Conservation (phyloP, 768 basidiomycete species). For the Naematelia aurantialba region DNA sequence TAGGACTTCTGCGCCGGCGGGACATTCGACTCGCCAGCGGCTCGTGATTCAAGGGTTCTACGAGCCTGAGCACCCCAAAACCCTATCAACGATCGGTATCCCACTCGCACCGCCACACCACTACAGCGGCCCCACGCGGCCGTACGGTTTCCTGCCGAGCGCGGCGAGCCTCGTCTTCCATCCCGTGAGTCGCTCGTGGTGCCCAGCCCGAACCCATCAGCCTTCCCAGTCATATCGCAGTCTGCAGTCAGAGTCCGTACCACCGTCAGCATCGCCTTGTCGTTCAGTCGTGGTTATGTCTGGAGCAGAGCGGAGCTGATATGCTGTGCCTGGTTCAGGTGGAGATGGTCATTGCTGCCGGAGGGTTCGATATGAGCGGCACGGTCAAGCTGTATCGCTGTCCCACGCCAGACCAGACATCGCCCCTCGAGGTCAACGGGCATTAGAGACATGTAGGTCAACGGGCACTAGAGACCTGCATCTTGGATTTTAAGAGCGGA, state of each 20-base stretch:
- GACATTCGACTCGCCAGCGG: slow-evolving; percentile 35
- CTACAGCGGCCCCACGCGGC: slow-evolving; percentile 10
- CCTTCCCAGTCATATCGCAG: no score
- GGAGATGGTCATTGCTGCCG: slow-evolving; percentile 48
- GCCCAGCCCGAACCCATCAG: no score
- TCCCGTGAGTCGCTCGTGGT: slow-evolving; percentile 47
- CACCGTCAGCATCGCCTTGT: no score
- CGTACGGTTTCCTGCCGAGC: slow-evolving; percentile 37
- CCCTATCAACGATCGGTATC: slow-evolving; percentile 35
- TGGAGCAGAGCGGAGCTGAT: no score
- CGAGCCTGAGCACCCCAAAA: slow-evolving; percentile 23
- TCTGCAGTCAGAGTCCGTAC: no score
- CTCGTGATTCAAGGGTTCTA: slow-evolving; percentile 43
- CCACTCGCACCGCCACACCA: slow-evolving; percentile 22
- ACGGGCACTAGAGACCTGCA: no score
- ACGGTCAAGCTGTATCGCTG: slow-evolving; percentile 43
- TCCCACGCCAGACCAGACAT: slow-evolving; percentile 18
- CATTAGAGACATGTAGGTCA: background rate
- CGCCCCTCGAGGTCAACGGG: background rate
- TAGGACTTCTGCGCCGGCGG: slow-evolving; percentile 34
- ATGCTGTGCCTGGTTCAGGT: slow-evolving; percentile 25
- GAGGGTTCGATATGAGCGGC: slow-evolving; percentile 45
- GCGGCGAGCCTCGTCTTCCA: slow-evolving; percentile 49
- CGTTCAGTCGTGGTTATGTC: no score
- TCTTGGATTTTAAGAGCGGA: no score